Evolutionary conservation across 2,329 filamentous ascomycete genomes (phyloP).

Genomic region (Cytospora schulzeri): DNA sequence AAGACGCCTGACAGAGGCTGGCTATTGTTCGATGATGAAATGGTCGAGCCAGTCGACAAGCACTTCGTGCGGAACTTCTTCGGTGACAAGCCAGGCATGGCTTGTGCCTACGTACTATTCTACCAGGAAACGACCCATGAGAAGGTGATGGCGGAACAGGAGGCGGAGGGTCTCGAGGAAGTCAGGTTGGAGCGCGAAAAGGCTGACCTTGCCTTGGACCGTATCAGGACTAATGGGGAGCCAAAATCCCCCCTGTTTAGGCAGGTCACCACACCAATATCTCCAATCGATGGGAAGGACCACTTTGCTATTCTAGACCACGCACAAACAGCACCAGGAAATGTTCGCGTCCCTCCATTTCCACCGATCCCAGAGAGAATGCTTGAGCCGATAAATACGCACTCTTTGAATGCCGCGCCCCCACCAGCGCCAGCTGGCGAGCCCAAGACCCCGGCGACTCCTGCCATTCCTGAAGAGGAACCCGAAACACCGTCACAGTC

Average conservation of each 20-base stretch:
- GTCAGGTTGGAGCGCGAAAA: slow-evolving; percentile 58
- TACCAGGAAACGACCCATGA: slow-evolving; percentile 87
- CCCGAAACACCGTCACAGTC: slow-evolving; percentile 38
- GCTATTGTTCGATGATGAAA: slow-evolving; percentile 96
- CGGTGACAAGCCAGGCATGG: slow-evolving; percentile 85
- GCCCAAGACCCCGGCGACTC: slow-evolving; percentile 29
- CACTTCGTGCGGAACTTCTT: slow-evolving; percentile 97
- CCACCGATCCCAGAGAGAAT: slow-evolving; percentile 31
- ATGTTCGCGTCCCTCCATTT: slow-evolving; percentile 30
- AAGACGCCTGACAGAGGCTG: slow-evolving; percentile 96
- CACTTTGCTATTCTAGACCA: slow-evolving; percentile 64
- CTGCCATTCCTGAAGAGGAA: slow-evolving; percentile 56
- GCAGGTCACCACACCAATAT: slow-evolving; percentile 50
- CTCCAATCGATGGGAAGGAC: slow-evolving; percentile 51
- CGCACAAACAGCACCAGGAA: slow-evolving; percentile 62
- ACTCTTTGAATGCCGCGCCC: slow-evolving; percentile 36
- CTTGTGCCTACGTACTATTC: slow-evolving; percentile 95
- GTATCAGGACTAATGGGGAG: slow-evolving; percentile 40
- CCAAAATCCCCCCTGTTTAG: slow-evolving; percentile 47
- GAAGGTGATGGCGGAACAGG: slow-evolving; percentile 74
- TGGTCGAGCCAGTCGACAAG: slow-evolving; percentile 97
- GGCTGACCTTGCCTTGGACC: slow-evolving; percentile 53
- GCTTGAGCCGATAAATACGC: slow-evolving; percentile 30
- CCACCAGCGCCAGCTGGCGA: slow-evolving; percentile 34
- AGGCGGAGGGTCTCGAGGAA: slow-evolving; percentile 73